Conservation (phyloP, 192 early-diverging fungal species). For the Gamsiella multidivaricata region DNA sequence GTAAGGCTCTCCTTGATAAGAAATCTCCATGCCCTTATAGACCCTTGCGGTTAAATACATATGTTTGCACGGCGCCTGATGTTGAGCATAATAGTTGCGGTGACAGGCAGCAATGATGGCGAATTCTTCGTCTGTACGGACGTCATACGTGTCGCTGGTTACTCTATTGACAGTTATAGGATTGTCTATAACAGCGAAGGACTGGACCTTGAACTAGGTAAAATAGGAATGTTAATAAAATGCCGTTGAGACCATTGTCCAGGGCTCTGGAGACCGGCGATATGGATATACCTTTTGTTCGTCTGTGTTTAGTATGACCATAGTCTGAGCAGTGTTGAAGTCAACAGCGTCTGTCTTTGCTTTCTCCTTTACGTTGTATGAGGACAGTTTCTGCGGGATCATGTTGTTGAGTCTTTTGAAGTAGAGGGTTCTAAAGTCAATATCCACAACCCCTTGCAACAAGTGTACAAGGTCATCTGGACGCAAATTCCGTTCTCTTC, state of each 20-base stretch:
- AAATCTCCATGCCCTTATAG: too few relatives aligned
- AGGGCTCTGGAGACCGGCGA: too few relatives aligned
- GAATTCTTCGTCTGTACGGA: constrained; percentile 4
- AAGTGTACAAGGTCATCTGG: not conserved
- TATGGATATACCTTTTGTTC: constrained; percentile 10
- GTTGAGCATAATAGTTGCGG: not conserved
- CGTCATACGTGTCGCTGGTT: not conserved
- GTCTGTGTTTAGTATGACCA: not conserved
- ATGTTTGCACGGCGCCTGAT: constrained; percentile 17
- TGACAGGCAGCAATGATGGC: constrained; percentile 9
- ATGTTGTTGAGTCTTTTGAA: constrained; percentile 8
- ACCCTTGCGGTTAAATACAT: constrained; percentile 7
- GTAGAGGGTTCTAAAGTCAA: constrained; percentile 1
- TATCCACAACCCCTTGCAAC: not conserved
- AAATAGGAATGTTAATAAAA: not conserved
- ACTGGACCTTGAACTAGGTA: constrained; percentile 20
- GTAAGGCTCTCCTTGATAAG: too few relatives aligned
- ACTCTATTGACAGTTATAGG: not conserved
- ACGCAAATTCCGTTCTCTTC: not conserved
- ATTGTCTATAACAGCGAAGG: constrained; percentile 3
- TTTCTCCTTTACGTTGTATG: constrained; percentile 6
- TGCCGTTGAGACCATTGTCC: not conserved
- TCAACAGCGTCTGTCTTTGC: not conserved
- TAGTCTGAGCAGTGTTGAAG: not conserved
- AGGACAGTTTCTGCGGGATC: constrained; percentile 3